phyloP scores from a whole-genome alignment of 345 rosid genomes.

The Diplotaxis tenuifolia region DNA sequence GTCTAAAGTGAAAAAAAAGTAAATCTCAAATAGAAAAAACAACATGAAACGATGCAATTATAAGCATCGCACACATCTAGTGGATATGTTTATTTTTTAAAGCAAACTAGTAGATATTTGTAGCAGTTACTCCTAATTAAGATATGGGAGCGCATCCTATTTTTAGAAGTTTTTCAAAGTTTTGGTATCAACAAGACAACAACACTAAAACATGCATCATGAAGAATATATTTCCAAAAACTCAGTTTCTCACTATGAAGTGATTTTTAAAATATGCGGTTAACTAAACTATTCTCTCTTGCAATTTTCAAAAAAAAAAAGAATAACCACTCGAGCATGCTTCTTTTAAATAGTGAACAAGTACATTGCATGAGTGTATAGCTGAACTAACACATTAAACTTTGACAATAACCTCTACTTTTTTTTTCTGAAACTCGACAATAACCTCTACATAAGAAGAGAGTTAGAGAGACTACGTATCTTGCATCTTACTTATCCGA shows the following conservation, averaged over 20 bases:
- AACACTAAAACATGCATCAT: conserved; percentile 11
- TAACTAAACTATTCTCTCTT: conserved; percentile 6
- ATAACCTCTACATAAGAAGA: conserved; percentile 9
- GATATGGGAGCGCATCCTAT: not conserved
- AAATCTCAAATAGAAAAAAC: not conserved
- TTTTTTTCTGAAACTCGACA: conserved; percentile 27
- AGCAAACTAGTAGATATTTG: too few relatives aligned
- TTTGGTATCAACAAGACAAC: not conserved
- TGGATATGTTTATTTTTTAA: too few relatives aligned
- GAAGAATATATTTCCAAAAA: conserved; percentile 1
- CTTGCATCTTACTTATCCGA: conserved; percentile 21
- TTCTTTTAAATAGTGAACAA: conserved; percentile 17
- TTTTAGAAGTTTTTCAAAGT: not conserved
- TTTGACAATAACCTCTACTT: too few relatives aligned
- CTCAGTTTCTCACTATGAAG: not conserved
- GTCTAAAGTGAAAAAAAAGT: not conserved
- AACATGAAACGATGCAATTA: too few relatives aligned
- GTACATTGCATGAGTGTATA: conserved; percentile 25
- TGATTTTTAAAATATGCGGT: conserved; percentile 5
- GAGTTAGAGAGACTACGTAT: too few relatives aligned
- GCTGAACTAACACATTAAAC: conserved; percentile 13
- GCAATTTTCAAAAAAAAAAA: conserved; percentile 4
- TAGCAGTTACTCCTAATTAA: not conserved
- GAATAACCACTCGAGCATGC: conserved; percentile 25
- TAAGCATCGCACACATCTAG: too few relatives aligned